A percentile compares a stretch with the other conserved stretches of the same genome.
Evolutionary conservation across 768 basidiomycete genomes (phyloP).

Genomic region (Favolaschia claudopus): DNA sequence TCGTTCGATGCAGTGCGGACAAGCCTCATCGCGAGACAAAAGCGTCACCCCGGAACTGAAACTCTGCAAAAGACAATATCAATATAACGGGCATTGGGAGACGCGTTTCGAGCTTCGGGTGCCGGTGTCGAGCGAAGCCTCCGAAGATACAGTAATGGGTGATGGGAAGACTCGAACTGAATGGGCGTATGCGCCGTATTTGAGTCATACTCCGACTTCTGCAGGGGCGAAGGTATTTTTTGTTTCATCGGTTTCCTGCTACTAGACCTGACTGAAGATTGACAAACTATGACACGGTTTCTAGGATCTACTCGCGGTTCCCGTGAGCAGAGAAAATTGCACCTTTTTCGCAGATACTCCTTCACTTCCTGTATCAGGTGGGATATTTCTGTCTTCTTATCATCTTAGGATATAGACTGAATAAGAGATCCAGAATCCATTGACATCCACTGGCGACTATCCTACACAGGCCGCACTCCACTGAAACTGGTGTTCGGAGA

Average conservation of each 20-base stretch:
- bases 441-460: constrained; percentile 41
- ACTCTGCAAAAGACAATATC: constrained; percentile 28
- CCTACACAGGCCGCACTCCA: constrained; percentile 33
- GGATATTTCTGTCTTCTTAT: neutral
- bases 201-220: constrained; percentile 23
- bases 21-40: constrained; percentile 23
- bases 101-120: constrained; percentile 32
- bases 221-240: constrained; percentile 38
- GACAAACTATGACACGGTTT: too few species aligned
- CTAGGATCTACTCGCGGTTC: constrained; percentile 38
- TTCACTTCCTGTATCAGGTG: neutral
- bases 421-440: constrained; percentile 24
- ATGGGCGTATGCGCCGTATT: constrained; percentile 39
- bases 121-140: too few species aligned
- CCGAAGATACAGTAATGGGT: too few species aligned
- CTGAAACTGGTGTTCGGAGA: too few species aligned
- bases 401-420: neutral
- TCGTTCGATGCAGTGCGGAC: neutral
- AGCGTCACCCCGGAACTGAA: constrained; percentile 17
- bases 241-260: neutral
- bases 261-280: neutral
- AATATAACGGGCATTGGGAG: constrained; percentile 39
- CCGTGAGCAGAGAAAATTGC: constrained; percentile 39
- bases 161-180: constrained; percentile 19
- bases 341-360: neutral